phyloP scores from a whole-genome alignment of 805 yeast genomes.

The Candida oleophila region DNA sequence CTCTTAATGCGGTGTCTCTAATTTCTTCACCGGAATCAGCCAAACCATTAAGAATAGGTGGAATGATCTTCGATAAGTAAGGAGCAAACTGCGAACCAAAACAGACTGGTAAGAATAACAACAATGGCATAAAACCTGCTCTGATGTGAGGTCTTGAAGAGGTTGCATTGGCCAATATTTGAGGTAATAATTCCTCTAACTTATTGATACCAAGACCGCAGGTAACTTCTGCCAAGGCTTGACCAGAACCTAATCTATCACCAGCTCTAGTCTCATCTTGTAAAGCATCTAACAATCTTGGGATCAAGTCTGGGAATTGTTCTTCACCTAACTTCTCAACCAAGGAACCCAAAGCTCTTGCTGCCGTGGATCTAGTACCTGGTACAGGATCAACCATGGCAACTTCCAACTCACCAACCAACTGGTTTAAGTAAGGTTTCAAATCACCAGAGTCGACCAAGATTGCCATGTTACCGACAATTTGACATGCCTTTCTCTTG shows the following conservation, averaged over 20 bases:
- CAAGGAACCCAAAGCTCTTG: slow-evolving; percentile 93
- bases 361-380: slow-evolving; percentile 93
- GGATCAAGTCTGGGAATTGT: slow-evolving; percentile 87
- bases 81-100: slow-evolving; percentile 92
- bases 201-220: slow-evolving; percentile 87
- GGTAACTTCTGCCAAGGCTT: slow-evolving; percentile 90
- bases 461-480: slow-evolving; percentile 98
- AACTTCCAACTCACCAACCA: slow-evolving; percentile 79
- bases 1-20: slow-evolving; percentile 84
- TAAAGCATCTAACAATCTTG: slow-evolving; percentile 71
- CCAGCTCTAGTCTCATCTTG: slow-evolving; percentile 79
- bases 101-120: slow-evolving; percentile 89
- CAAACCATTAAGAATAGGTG: slow-evolving; percentile 87
- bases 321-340: slow-evolving; percentile 97
- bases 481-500: slow-evolving; percentile 92
- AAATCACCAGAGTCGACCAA: slow-evolving; percentile 87
- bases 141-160: slow-evolving; percentile 70
- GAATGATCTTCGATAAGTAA: slow-evolving; percentile 78
- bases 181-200: slow-evolving; percentile 85
- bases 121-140: slow-evolving; percentile 88
- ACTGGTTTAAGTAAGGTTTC: slow-evolving; percentile 73
- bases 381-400: slow-evolving; percentile 99
- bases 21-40: slow-evolving; percentile 88
- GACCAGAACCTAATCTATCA: slow-evolving; percentile 95
- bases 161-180: slow-evolving; percentile 68